phyloP scores from a whole-genome alignment of 2,329 filamentous ascomycete genomes.

The Claviceps sorghi region DNA sequence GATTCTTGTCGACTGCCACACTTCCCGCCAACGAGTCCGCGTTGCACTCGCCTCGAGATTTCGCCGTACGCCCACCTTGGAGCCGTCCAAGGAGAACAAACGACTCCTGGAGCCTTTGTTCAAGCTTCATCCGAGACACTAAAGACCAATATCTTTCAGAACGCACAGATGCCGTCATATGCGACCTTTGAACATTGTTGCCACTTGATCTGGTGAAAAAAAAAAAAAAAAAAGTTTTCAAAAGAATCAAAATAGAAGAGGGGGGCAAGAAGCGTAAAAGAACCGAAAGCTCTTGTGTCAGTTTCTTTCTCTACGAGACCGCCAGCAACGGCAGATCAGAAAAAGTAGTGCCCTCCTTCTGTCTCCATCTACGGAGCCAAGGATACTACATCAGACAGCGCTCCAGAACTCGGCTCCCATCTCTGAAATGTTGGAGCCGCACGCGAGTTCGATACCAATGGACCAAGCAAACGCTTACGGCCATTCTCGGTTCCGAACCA shows the following conservation, averaged over 20 bases:
- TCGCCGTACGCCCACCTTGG: background rate
- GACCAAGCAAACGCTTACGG: slow-evolving; percentile 27
- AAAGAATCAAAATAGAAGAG: background rate
- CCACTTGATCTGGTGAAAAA: background rate
- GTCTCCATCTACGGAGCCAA: background rate
- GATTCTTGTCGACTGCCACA: background rate
- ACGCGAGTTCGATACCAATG: slow-evolving; percentile 18
- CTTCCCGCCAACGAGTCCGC: too few species aligned
- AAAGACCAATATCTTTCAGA: background rate
- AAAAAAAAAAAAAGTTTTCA: background rate
- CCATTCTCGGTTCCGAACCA: slow-evolving; percentile 42
- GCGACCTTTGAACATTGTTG: background rate
- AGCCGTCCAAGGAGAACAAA: background rate
- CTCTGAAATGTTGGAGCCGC: slow-evolving; percentile 18
- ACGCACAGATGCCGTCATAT: background rate
- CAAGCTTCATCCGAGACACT: background rate
- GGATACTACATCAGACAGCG: background rate
- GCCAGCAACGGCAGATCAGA: background rate
- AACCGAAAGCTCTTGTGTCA: background rate
- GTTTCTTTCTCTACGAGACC: background rate
- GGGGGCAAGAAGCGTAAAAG: background rate
- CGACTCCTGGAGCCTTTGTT: background rate
- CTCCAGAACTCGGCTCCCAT: background rate
- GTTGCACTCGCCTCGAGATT: background rate
- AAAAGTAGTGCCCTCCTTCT: background rate